phyloP scores from a whole-genome alignment of 305 asterid genomes.

The Fraxinus floribunda region DNA sequence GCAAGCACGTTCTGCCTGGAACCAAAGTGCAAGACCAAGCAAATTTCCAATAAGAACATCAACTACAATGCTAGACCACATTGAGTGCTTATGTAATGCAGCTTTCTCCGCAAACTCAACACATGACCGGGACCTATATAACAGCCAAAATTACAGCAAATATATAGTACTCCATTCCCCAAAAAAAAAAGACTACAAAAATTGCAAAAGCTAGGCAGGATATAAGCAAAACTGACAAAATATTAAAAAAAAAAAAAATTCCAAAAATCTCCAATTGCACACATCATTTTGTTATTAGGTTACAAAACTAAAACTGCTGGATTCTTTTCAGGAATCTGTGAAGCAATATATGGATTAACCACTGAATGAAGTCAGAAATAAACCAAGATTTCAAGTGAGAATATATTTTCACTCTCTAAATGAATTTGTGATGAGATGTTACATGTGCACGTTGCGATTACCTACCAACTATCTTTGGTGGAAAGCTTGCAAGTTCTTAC shows the following conservation, averaged over 20 bases:
- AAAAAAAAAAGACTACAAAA: neutral
- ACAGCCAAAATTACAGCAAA: constrained; percentile 27
- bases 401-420: neutral
- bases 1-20: constrained; percentile 52
- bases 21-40: constrained; percentile 62
- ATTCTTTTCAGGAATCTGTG: constrained; percentile 2
- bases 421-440: neutral
- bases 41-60: constrained; percentile 76
- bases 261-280: neutral
- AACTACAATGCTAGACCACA: constrained; percentile 73
- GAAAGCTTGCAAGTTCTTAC: neutral
- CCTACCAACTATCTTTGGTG: neutral
- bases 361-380: neutral
- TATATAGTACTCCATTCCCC: constrained; percentile 14
- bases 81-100: constrained; percentile 60
- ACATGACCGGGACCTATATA: constrained; percentile 63
- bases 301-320: constrained; percentile 1
- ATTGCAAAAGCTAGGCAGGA: constrained; percentile 14
- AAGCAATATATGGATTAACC: neutral
- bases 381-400: constrained; percentile 2
- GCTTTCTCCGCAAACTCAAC: constrained; percentile 82
- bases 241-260: neutral
- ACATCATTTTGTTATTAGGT: neutral
- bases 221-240: neutral
- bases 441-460: neutral